Evolutionary conservation across 306 rosid species (phyloP).

Genomic region (Malus fusca): DNA sequence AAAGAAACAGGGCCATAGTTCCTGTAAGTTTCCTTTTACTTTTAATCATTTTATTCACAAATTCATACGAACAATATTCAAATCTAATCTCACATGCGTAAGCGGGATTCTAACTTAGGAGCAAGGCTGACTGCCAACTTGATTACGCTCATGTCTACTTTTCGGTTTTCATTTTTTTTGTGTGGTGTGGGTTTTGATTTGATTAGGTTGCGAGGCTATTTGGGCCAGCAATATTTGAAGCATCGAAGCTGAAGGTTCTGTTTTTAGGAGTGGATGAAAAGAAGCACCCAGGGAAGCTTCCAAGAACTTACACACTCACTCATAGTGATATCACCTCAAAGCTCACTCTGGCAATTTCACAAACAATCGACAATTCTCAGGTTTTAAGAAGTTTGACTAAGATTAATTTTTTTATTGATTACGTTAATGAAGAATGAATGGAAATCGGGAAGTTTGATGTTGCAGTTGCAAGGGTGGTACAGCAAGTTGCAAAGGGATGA

Average conservation of each 20-base stretch:
- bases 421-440: not conserved
- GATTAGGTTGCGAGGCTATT: conserved; percentile 76
- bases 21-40: conserved; percentile 39
- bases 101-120: not conserved
- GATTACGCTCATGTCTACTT: no score
- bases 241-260: conserved; percentile 82
- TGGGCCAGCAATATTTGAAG: conserved; percentile 88
- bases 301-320: conserved; percentile 76
- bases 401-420: not conserved
- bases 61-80: not conserved
- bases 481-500: conserved; percentile 86
- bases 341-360: conserved; percentile 83
- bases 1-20: conserved; percentile 40
- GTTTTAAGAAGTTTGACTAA: not conserved
- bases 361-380: conserved; percentile 78
- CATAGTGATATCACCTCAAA: conserved; percentile 84
- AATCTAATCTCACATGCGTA: not conserved
- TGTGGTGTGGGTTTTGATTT: not conserved
- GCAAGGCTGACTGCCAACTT: no score
- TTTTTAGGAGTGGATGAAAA: conserved; percentile 76
- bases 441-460: not conserved
- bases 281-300: conserved; percentile 83
- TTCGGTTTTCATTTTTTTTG: not conserved
- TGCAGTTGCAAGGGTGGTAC: conserved; percentile 96
- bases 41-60: not conserved